phyloP scores from a whole-genome alignment of 345 rosid genomes.

The Hirschfeldia incana region DNA sequence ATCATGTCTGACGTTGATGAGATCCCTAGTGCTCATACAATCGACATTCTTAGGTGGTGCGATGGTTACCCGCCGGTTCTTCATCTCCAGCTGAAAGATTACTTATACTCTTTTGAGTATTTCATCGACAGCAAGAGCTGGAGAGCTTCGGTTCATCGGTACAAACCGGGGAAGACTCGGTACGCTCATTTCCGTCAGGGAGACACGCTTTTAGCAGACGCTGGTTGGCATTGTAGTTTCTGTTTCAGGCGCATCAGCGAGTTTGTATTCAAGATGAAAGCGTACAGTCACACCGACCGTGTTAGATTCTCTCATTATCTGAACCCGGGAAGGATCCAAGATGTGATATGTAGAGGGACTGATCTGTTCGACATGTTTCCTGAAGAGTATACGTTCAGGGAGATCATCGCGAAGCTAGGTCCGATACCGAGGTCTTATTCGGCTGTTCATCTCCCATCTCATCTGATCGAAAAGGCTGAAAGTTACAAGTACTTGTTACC shows the following conservation, averaged over 20 bases:
- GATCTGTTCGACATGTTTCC: slow-evolving; percentile 91
- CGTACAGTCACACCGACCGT: slow-evolving; percentile 88
- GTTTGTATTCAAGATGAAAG: slow-evolving; percentile 93
- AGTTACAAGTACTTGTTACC: slow-evolving; percentile 78
- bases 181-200: slow-evolving; percentile 88
- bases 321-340: slow-evolving; percentile 76
- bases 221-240: slow-evolving; percentile 99
- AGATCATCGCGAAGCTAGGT: slow-evolving; percentile 88
- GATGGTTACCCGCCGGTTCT: slow-evolving; percentile 74
- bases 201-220: slow-evolving; percentile 63
- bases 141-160: slow-evolving; percentile 86
- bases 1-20: slow-evolving; percentile 97
- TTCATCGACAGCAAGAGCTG: slow-evolving; percentile 74
- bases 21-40: slow-evolving; percentile 93
- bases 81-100: slow-evolving; percentile 85
- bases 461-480: slow-evolving; percentile 66
- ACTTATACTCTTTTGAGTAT: slow-evolving; percentile 84
- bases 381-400: slow-evolving; percentile 87
- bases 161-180: slow-evolving; percentile 59
- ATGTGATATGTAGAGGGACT: slow-evolving; percentile 78
- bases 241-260: slow-evolving; percentile 77
- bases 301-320: slow-evolving; percentile 86
- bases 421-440: slow-evolving; percentile 73
- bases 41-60: slow-evolving; percentile 89
- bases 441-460: slow-evolving; percentile 78